Base-by-base conservation (phyloP, 1,284 basidiomycete species). In the Puccinia brachypodii region DNA sequence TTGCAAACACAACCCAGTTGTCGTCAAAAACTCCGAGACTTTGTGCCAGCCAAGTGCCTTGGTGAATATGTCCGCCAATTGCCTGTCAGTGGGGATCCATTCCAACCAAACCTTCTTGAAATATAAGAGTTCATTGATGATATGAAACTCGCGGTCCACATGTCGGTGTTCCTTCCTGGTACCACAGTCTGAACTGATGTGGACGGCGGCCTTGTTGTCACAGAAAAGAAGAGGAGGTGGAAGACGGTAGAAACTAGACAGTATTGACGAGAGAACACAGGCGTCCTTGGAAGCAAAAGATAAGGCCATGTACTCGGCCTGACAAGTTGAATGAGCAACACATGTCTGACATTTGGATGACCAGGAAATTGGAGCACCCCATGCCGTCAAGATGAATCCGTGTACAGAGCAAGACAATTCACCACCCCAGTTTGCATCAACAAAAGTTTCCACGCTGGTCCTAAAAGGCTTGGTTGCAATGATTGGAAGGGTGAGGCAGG, bases 381-480 rank as follows among this genome's bases (percentile, higher is more conserved):
- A 72, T 0, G 56, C 31, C 31, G 28, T 33, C 0, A 36, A 58
- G 2, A 79, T 56, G 33, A 40, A 56, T 7, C 76, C 64, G 31
- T 69, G 42, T 9, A 42, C 25, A 36, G 66, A 79, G 19, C 28
- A 1, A 6, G 66, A 28, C 31, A 31, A 25, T 56, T 79, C 28
- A 2, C 77, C 77, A 1, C 66, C 77, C 77, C 77, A 79, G 68
- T 79, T 79, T 2, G 77, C 77, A 36, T 79, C 68, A 19, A 79
- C 47, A 33, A 38, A 79, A 11, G 68, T 72, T n/a, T 58, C 40
- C 0, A 79, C 3, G 6, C 36, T 28, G 7, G 3, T 33, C 2
- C 9, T 16, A 2, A 4, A 6, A 11, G 8, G 14, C 1, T 1
- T 25, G 11, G 8, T 1, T 2, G 53, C 40, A 42, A 58, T 14